A percentile compares a stretch with the other conserved stretches of the same genome.
Conservation (phyloP, 1,139 yeast genomes). For the Hansenula lynferdii region DNA sequence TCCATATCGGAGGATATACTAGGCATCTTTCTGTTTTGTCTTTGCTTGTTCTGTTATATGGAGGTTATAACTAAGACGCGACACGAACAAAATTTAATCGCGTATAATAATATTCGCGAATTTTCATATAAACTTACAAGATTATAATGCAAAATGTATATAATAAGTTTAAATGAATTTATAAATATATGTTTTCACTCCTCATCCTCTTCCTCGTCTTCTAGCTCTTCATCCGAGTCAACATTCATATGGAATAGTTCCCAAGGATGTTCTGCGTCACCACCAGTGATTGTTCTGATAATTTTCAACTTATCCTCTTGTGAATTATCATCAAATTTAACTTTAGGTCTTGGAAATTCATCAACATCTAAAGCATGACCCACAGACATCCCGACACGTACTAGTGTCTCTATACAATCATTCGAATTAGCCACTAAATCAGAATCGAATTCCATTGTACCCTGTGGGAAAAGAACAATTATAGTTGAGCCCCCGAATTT, state of each 20-base stretch:
- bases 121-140: too few species aligned
- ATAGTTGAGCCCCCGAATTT: slow-evolving; percentile 95
- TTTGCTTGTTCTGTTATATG: too few species aligned
- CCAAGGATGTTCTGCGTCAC: slow-evolving; percentile 28
- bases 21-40: too few species aligned
- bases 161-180: too few species aligned
- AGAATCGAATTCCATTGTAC: slow-evolving; percentile 53
- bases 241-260: slow-evolving; percentile 23
- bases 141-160: too few species aligned
- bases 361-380: slow-evolving; percentile 60
- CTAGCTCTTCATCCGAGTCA: slow-evolving; percentile 10
- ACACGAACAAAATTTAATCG: not conserved
- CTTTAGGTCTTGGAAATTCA: slow-evolving; percentile 46
- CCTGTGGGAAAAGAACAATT: slow-evolving; percentile 47
- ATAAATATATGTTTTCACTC: too few species aligned
- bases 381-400: slow-evolving; percentile 86
- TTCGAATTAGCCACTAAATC: slow-evolving; percentile 69
- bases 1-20: slow-evolving; percentile 10
- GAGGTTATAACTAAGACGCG: slow-evolving; percentile 1
- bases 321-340: slow-evolving; percentile 43
- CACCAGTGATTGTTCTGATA: slow-evolving; percentile 58
- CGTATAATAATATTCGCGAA: too few species aligned
- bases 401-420: slow-evolving; percentile 72
- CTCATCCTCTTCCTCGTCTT: slow-evolving; percentile 4
- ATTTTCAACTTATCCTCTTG: slow-evolving; percentile 47